phyloP scores from a whole-genome alignment of 1,284 basidiomycete species.

The Puccinia coronata region DNA sequence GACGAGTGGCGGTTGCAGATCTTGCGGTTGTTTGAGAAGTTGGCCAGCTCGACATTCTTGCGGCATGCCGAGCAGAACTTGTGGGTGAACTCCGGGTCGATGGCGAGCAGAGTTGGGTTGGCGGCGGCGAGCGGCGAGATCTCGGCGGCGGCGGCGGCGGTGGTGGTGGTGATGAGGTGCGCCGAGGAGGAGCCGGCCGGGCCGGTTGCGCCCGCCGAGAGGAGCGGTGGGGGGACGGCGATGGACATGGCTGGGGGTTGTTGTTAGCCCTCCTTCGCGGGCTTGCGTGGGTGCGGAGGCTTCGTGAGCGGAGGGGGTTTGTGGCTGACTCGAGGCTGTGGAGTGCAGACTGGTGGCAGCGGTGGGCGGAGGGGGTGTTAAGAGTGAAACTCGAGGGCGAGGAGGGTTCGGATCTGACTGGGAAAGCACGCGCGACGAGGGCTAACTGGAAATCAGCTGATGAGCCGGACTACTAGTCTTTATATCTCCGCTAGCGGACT shows the following conservation, averaged over 20 bases:
- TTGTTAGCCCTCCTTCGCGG: slow-evolving; percentile 3
- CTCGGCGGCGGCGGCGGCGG: background rate
- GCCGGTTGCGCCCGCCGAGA: background rate
- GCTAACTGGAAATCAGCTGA: too few relatives aligned
- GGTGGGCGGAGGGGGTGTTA: background rate
- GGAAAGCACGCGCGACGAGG: too few relatives aligned
- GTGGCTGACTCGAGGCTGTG: background rate
- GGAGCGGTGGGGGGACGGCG: slow-evolving; percentile 6
- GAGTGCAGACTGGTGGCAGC: background rate
- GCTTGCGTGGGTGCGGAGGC: background rate
- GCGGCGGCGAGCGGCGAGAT: background rate
- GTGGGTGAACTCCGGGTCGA: slow-evolving; percentile 18
- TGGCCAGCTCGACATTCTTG: slow-evolving; percentile 1
- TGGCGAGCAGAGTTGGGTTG: background rate
- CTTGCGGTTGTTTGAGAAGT: slow-evolving; percentile 27
- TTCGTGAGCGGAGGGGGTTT: background rate
- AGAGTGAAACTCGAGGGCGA: background rate
- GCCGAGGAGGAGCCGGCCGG: background rate
- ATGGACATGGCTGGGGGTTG: slow-evolving; percentile 3
- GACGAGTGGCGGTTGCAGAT: slow-evolving; percentile 30
- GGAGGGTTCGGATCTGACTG: background rate
- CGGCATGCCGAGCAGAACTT: slow-evolving; percentile 33
- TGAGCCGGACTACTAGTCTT: too few relatives aligned
- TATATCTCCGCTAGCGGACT: too few relatives aligned
- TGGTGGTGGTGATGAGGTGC: background rate